These are phyloP conservation scores for Hemerocallis citrina DNA, from an alignment of 106 monocot species.

Conservation along the genomic window DNA sequence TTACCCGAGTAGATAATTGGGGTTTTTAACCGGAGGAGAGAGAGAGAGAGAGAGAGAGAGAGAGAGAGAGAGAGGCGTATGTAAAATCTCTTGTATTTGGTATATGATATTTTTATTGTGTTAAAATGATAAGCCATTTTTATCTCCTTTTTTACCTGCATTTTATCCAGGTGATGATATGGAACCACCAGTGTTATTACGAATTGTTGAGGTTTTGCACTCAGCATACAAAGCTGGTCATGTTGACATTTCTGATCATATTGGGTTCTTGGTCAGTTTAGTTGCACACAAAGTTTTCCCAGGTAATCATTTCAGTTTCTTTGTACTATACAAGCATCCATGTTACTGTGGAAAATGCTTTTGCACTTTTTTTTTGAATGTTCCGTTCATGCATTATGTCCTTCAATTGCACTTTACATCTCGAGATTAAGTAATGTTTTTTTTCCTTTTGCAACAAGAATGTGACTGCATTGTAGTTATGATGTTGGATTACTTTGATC, in stretches of 20 bases:
- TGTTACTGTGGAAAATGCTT: neutral
- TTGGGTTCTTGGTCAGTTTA: slow-evolving; percentile 66
- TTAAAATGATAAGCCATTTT: no score
- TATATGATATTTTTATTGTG: no score
- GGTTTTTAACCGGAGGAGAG: no score
- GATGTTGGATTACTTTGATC: neutral
- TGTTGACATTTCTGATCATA: slow-evolving; percentile 41
- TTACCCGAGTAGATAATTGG: no score
- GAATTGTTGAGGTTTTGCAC: slow-evolving; percentile 57
- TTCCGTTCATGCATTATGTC: neutral
- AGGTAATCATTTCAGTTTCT: slow-evolving; percentile 26
- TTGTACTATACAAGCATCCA: neutral
- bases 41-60: no score
- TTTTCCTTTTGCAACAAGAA: neutral
- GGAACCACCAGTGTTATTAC: slow-evolving; percentile 33
- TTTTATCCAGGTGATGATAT: slow-evolving; percentile 36
- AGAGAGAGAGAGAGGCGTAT: no score
- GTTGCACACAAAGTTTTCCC: slow-evolving; percentile 50
- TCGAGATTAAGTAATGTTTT: no score
- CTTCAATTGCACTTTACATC: neutral
- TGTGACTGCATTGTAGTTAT: neutral
- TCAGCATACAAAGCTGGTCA: slow-evolving; percentile 62
- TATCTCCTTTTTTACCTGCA: no score
- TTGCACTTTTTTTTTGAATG: neutral
- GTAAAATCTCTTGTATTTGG: no score